Base-by-base conservation (phyloP, 805 yeast genomes). In the Myxozyma nipponensis region DNA sequence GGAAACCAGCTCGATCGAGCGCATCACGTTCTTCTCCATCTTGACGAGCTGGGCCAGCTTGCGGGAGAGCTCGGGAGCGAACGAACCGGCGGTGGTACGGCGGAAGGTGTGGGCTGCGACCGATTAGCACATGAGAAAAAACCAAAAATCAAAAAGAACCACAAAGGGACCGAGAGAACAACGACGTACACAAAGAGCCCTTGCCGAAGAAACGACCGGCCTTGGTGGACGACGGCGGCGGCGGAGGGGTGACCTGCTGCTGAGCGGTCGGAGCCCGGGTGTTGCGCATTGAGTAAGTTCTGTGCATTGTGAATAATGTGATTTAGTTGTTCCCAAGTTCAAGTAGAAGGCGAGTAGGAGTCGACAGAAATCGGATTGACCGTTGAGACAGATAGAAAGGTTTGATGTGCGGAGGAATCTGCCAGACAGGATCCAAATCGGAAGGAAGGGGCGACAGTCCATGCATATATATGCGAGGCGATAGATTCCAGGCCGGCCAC, bases 221-320 rank as follows among this genome's bases (percentile, higher is more conserved):
- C 75, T 88, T 88, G 65, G 97, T 85, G 47, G 95, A 75, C 28
- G 96, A 82, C 38, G 95, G 83, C 59, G 97, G 98, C 42, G 98
- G 98, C 49, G 95, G 91, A 30, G 98, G 97, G 44, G 86, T 78
- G 69, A 84, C 90, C 72, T 91, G 72, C 73, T 91, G 96, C 60
- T 96, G 81, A 54, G 98, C 98, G 50, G 98, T 90, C 56, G 98
- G 98, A 36, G 97, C 98, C 72, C 96, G 86, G 49, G 84, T 71
- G 63, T 89, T 83, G 81, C 98, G 89, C 73, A 91, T 78, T 32
- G 98, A 91, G 74, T 93, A 93, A 44, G 98, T 91, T 83, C 97
- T 86, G 79, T 91, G 97, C 98, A 93, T 93, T 18, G 38, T 38
- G 50, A 28, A n/a, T 28, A 13, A 9, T 28, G 32, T 28, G 13